Conservation (phyloP, 176 grass and related monocot species). For the Saccharum officinarum region DNA sequence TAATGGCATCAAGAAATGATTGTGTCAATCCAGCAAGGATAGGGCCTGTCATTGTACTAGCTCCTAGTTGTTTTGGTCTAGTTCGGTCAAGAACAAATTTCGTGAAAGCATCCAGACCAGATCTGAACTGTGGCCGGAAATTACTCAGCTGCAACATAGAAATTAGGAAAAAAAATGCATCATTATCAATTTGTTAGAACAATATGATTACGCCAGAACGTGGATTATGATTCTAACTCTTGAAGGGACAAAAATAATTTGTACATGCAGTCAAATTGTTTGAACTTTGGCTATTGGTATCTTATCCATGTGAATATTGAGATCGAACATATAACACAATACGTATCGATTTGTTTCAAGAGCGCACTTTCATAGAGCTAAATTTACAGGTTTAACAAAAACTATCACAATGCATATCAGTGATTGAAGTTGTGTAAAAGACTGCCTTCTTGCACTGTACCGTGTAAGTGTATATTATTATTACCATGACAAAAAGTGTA, state of each 20-base stretch:
- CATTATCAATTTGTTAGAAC: not conserved
- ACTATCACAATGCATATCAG: not conserved
- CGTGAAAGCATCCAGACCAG: constrained; percentile 81
- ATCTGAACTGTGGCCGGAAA: constrained; percentile 81
- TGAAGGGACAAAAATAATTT: not conserved
- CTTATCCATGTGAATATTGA: not conserved
- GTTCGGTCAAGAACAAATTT: constrained; percentile 96
- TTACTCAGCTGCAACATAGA: constrained; percentile 66
- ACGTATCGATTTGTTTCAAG: not conserved
- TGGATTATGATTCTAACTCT: not conserved
- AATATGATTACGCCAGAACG: not conserved
- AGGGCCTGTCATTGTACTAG: constrained; percentile 93
- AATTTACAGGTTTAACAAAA: not conserved
- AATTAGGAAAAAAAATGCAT: not conserved
- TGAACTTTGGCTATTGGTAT: not conserved
- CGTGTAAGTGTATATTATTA: not conserved
- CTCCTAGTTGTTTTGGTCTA: constrained; percentile 90
- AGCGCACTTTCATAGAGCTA: not conserved
- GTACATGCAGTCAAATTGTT: not conserved
- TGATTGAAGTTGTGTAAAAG: not conserved
- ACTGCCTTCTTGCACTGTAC: not conserved
- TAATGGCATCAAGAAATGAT: constrained; percentile 97
- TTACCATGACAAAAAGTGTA: not conserved
- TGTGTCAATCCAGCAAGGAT: constrained; percentile 93
- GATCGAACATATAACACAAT: not conserved